Base-by-base conservation (phyloP, 2,329 filamentous ascomycete genomes). In the Alternaria triticina region DNA sequence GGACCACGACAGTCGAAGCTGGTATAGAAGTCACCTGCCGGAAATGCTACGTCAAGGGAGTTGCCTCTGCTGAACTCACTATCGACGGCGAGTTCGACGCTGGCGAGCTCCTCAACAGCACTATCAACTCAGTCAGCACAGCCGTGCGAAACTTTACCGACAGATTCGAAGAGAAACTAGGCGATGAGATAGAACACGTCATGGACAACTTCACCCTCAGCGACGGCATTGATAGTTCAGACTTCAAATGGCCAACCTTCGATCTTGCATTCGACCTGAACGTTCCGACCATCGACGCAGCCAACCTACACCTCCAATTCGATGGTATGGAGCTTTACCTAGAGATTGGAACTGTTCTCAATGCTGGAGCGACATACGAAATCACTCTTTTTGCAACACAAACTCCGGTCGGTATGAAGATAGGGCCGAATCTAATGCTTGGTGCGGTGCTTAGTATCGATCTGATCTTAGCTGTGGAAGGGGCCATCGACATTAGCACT, bases 281-380 rank as follows among this genome's bases (percentile, higher is more conserved):
- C 15, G 46, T 86, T 0, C 77, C 79, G 0, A 72, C 78, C 9
- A 80, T 87, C 6, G 84, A 83, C 0, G 82, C 82, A 23, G 77
- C 75, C 22, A 68, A 73, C 3, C 71, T 88, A 1, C 70, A 74
- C 6, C 83, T 88, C 49, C 74, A 81, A 25, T 85, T 89, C 62
- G 84, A 86, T 57, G 79, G 77, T 1, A 52, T 87, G 30, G 86
- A 88, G 67, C 63, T 88, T 1, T 88, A 86, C 68, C 77, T 87
- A 64, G 69, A 82, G 47, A 66, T 87, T 5, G 80, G 84, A 54
- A 83, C 83, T 0, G 75, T 77, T 0, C 65, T 88, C 1, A 76
- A 79, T 0, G 78, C 77, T 0, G 81, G 79, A 0, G 74, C 82
- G 0, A 83, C 82, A 0, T 86, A 87, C 65, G 83, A 78, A 0